Evolutionary conservation across 139 green algal species (phyloP).

Genomic region (Spirogloea muscicola): DNA sequence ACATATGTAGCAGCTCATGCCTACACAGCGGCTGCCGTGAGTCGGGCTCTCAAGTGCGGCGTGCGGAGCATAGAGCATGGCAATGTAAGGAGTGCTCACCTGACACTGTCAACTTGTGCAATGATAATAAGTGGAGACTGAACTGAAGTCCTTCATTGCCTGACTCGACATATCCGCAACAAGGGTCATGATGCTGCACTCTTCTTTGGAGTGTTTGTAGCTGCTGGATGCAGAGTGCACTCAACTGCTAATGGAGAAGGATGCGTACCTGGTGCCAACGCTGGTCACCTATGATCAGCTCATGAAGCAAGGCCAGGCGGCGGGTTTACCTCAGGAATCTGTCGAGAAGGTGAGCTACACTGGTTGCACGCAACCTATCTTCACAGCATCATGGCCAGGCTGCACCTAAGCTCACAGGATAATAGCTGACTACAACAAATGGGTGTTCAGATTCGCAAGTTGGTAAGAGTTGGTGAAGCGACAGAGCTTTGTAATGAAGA

Average conservation of each 20-base stretch:
- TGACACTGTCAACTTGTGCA: neutral
- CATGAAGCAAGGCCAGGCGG: conserved; percentile 37
- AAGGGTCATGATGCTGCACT: neutral
- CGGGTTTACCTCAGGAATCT: too few species aligned
- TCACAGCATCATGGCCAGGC: too few species aligned
- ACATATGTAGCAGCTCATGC: conserved; percentile 55
- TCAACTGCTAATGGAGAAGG: conserved; percentile 34
- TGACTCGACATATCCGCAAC: neutral
- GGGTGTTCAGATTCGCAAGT: too few species aligned
- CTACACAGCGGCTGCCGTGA: conserved; percentile 60
- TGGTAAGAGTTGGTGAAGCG: too few species aligned
- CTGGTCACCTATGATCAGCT: conserved; percentile 60
- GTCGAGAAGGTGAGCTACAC: too few species aligned
- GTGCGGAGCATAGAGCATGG: conserved; percentile 68
- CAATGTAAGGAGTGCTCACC: conserved; percentile 37
- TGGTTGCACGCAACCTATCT: too few species aligned
- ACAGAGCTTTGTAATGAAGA: too few species aligned
- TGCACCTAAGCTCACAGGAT: too few species aligned
- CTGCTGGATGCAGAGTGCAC: conserved; percentile 32
- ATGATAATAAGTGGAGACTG: neutral
- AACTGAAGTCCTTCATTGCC: neutral
- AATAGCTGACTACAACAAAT: too few species aligned
- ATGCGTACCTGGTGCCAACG: conserved; percentile 61
- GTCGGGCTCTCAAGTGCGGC: conserved; percentile 53
- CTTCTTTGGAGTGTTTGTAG: too few species aligned